These are phyloP conservation scores for Posidonia oceanica DNA, from an alignment of 116 monocot genomes.

Conservation along the genomic window DNA sequence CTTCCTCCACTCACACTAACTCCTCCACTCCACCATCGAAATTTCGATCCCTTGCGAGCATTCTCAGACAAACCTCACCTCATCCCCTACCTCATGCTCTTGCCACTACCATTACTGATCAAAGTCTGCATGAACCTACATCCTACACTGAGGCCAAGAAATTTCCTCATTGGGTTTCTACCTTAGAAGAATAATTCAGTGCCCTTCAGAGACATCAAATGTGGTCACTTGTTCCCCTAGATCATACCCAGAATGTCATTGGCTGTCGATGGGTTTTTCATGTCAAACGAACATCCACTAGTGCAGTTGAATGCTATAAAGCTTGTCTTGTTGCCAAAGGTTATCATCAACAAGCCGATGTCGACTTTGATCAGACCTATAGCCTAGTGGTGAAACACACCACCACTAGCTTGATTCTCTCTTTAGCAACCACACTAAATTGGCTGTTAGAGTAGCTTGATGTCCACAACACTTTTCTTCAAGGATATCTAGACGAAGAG, in stretches of 20 bases:
- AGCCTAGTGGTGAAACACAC: background rate
- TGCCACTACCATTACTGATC: background rate
- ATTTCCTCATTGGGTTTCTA: background rate
- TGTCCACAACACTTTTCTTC: slow-evolving; percentile 1
- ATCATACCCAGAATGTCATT: no score
- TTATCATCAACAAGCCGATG: no score
- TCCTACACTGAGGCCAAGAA: background rate
- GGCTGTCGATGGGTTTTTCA: no score
- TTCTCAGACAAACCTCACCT: background rate
- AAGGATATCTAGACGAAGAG: background rate
- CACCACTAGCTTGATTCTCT: no score
- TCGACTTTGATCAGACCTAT: background rate
- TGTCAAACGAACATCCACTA: background rate
- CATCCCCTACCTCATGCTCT: background rate
- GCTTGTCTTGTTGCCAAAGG: no score
- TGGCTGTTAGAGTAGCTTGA: background rate
- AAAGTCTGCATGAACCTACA: no score
- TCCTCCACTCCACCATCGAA: no score
- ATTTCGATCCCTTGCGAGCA: no score
- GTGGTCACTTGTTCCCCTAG: background rate
- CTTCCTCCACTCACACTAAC: no score
- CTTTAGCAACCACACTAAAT: background rate
- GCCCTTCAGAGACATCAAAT: background rate
- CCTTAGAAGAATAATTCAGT: background rate
- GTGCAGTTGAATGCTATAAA: background rate